A percentile compares a stretch with the other conserved stretches of the same genome.
These are phyloP conservation scores for Lunasporangiospora selenospora DNA, from an alignment of 192 early-diverging fungal species.

Conservation along the genomic window DNA sequence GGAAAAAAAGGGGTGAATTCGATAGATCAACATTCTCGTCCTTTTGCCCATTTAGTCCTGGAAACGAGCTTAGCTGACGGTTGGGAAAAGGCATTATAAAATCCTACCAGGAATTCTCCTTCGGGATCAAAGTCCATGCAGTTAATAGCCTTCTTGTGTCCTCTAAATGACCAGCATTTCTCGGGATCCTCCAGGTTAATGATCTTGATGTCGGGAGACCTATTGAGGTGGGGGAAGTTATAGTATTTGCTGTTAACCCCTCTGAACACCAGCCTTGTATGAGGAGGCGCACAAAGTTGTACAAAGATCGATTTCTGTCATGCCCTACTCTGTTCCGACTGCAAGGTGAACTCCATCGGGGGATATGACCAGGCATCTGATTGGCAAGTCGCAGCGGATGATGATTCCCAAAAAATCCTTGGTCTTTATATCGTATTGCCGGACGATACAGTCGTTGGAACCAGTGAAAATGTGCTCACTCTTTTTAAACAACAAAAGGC, in stretches of 20 bases:
- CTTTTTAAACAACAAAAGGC: conserved; percentile 3
- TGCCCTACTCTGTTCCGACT: conserved; percentile 38
- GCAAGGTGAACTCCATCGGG: conserved; percentile 13
- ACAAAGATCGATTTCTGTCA: too few species aligned
- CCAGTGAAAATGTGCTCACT: conserved; percentile 19
- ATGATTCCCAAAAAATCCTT: conserved; percentile 13
- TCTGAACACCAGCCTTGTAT: too few species aligned
- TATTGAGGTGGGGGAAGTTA: conserved; percentile 1
- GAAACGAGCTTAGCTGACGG: too few species aligned
- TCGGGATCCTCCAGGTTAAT: conserved; percentile 35
- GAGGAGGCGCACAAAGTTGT: too few species aligned
- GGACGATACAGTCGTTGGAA: conserved; percentile 12
- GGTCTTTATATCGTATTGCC: conserved; percentile 9
- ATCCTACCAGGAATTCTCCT: conserved; percentile 37
- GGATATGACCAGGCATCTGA: conserved; percentile 33
- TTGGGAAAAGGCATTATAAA: too few species aligned
- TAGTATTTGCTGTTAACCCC: too few species aligned
- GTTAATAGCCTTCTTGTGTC: conserved; percentile 43
- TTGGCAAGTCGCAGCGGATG: conserved; percentile 8
- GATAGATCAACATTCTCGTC: too few species aligned
- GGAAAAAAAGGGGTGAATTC: too few species aligned
- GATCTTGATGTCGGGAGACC: conserved; percentile 24
- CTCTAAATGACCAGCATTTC: conserved; percentile 24
- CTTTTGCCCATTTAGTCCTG: too few species aligned
- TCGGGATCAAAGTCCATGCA: conserved; percentile 30